These are phyloP conservation scores for Nigrospora sphaerica DNA, from an alignment of 2,329 filamentous ascomycete species.

Conservation along the genomic window DNA sequence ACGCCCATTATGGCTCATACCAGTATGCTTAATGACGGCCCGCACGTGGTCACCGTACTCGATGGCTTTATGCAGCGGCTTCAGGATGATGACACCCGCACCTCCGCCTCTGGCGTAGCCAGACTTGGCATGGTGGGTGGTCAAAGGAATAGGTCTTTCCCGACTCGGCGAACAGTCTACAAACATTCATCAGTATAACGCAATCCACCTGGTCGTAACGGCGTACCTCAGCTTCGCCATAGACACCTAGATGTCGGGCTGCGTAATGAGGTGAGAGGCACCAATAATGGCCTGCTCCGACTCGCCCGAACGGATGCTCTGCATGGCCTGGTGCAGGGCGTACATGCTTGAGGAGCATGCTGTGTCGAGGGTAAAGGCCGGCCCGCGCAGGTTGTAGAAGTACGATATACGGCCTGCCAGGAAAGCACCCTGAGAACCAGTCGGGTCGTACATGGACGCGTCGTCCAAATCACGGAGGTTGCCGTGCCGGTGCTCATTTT, in stretches of 20 bases:
- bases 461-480: constrained; percentile 4
- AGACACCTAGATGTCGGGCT: constrained; percentile 12
- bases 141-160: constrained; percentile 11
- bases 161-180: background rate
- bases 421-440: constrained; percentile 23
- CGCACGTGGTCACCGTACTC: constrained; percentile 25
- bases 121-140: constrained; percentile 22
- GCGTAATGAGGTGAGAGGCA: constrained; percentile 5
- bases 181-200: background rate
- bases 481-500: constrained; percentile 4
- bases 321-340: constrained; percentile 22
- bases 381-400: constrained; percentile 29
- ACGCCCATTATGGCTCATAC: constrained; percentile 12
- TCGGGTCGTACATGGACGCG: constrained; percentile 7
- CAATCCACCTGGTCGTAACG: background rate
- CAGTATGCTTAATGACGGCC: constrained; percentile 23
- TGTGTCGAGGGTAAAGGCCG: constrained; percentile 35
- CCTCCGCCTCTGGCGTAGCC: constrained; percentile 27
- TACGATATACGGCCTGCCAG: constrained; percentile 16
- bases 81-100: constrained; percentile 22
- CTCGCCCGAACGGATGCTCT: constrained; percentile 17
- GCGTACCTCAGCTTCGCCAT: constrained; percentile 7
- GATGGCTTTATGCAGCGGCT: constrained; percentile 21
- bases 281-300: constrained; percentile 9
- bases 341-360: constrained; percentile 34